Evolutionary conservation across 1,284 basidiomycete genomes (phyloP).

Genomic region (Leccinum pseudoinsigne): DNA sequence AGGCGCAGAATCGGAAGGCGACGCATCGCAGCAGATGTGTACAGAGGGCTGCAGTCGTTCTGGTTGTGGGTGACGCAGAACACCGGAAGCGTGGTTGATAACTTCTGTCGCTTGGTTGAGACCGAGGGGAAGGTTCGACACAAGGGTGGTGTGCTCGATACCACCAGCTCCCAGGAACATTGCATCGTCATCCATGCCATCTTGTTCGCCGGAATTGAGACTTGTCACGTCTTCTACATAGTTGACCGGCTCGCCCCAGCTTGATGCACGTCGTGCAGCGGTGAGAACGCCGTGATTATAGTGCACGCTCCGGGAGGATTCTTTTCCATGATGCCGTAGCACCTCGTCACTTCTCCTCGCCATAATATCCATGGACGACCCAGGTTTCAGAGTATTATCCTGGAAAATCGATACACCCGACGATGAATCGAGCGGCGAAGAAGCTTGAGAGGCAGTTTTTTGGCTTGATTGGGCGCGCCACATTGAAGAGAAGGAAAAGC

Average conservation of each 20-base stretch:
- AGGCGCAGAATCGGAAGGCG: slow-evolving; percentile 27
- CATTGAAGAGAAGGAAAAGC: slow-evolving; percentile 33
- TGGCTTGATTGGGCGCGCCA: slow-evolving; percentile 23
- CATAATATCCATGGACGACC: slow-evolving; percentile 25
- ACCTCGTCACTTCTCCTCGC: slow-evolving; percentile 37
- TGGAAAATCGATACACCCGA: slow-evolving; percentile 29
- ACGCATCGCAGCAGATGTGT: slow-evolving; percentile 24
- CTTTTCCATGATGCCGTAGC: slow-evolving; percentile 29
- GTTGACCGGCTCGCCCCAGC: slow-evolving; percentile 51
- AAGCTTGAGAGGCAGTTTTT: slow-evolving; percentile 28
- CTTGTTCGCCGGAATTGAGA: slow-evolving; percentile 50
- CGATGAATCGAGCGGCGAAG: slow-evolving; percentile 32
- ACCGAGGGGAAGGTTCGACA: slow-evolving; percentile 39
- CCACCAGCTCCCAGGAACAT: slow-evolving; percentile 56
- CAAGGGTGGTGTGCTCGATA: slow-evolving; percentile 42
- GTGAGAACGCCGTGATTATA: slow-evolving; percentile 34
- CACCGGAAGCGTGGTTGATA: slow-evolving; percentile 25
- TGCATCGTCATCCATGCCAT: slow-evolving; percentile 43
- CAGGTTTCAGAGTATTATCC: slow-evolving; percentile 17
- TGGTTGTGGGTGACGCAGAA: slow-evolving; percentile 30
- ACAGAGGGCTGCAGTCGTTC: slow-evolving; percentile 28
- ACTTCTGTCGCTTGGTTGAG: slow-evolving; percentile 32
- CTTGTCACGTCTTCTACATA: slow-evolving; percentile 54
- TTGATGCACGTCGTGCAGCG: slow-evolving; percentile 57
- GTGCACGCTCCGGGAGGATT: slow-evolving; percentile 26